These are phyloP conservation scores for Calonectria honghensis DNA, from an alignment of 2,329 filamentous ascomycete species.

Conservation along the genomic window DNA sequence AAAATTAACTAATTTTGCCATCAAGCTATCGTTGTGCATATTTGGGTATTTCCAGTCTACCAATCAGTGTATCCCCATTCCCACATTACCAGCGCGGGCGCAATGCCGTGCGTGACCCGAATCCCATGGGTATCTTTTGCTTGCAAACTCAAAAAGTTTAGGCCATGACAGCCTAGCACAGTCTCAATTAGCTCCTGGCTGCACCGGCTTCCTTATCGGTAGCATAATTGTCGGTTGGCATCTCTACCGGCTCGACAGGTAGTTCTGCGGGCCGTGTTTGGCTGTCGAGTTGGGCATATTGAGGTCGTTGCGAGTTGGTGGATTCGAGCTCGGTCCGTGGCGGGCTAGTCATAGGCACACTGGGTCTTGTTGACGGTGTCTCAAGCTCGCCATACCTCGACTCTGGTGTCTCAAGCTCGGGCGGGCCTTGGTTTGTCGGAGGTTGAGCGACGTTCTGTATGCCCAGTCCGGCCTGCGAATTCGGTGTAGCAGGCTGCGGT, in stretches of 20 bases:
- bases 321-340: slow-evolving; percentile 1
- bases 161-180: too few relatives aligned
- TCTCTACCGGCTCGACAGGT: background rate
- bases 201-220: background rate
- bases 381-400: slow-evolving; percentile 9
- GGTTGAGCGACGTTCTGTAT: background rate
- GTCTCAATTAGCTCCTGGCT: background rate
- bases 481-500: background rate
- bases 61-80: slow-evolving; percentile 1
- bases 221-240: slow-evolving; percentile 7
- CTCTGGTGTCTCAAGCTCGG: slow-evolving; percentile 16
- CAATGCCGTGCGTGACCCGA: background rate
- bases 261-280: background rate
- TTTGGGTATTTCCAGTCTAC: slow-evolving; percentile 14
- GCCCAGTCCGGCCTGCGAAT: background rate
- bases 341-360: background rate
- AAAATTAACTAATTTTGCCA: background rate
- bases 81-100: background rate
- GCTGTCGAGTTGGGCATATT: slow-evolving; percentile 1
- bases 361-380: background rate
- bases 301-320: background rate
- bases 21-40: background rate
- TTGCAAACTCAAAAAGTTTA: background rate
- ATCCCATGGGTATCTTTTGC: background rate
- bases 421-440: background rate